Base-by-base conservation (phyloP, 176 grass and related monocot species). In the Avena eriantha region DNA sequence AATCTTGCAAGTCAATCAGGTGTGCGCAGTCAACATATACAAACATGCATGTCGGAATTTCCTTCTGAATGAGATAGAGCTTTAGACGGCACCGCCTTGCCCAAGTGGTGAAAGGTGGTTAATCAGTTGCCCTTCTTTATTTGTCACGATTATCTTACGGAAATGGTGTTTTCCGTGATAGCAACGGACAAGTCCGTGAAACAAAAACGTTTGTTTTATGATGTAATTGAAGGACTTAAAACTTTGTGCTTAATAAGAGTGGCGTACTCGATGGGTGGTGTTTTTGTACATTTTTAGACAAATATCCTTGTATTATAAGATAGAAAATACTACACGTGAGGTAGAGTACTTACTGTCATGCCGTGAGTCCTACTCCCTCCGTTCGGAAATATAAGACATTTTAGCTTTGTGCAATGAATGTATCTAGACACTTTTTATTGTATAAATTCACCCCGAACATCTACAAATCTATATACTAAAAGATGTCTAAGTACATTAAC, bases 1-100 rank as follows among this genome's bases (percentile, higher is more conserved):
- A 79, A n/a, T 24, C 54, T 67, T 79, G n/a, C 66, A 80, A 89
- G 75, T 80, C 73, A 55, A 50, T 41, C 66, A 64, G 41, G 66
- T 85, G 56, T 79, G 10, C 5, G 6, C 39, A 41, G 39, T 41
- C 7, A 41, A 41, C 39, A 41, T 77, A 59, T 10, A 69, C 15
- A 83, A 77, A 33, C 49, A 51, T 23, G 19, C 49, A 51, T 23
- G 19, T 35, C 8, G 5, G n/a, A 17, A 33, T 75, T 39, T 75
- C 2, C 67, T 80, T 80, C 61, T 70, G 45, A 21, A 9, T 31
- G n/a, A 7, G 43, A 41, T 7, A 16, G 16, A 31, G 63, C 18
- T 45, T 18, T 50, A 31, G 34, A 22, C 39, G 13, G 3, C 43
- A 55, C 17, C 11, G 18, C 46, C 10, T 84, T 68, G 24, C 79